Evolutionary conservation across 2,329 filamentous ascomycete species (phyloP).

Genomic region (Ascochyta clinopodiicola): DNA sequence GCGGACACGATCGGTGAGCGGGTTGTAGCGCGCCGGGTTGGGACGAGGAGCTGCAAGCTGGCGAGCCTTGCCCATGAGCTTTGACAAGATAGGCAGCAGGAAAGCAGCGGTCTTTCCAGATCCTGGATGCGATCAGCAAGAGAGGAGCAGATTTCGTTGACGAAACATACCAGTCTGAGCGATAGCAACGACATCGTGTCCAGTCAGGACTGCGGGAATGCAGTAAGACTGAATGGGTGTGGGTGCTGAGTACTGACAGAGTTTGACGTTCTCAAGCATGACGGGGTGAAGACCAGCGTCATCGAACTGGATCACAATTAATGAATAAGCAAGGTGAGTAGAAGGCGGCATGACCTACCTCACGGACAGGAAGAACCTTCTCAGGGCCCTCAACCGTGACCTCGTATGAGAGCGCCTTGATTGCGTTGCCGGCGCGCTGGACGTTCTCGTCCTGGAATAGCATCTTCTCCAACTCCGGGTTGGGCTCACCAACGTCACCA

Average conservation of each 20-base stretch:
- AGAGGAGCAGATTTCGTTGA: neutral
- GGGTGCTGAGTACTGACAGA: slow-evolving; percentile 73
- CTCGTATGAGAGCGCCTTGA: slow-evolving; percentile 65
- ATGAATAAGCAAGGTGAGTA: neutral
- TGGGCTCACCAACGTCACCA: slow-evolving; percentile 81
- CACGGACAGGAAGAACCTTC: slow-evolving; percentile 56
- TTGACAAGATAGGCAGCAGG: slow-evolving; percentile 84
- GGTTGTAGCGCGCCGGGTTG: slow-evolving; percentile 63
- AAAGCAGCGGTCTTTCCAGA: slow-evolving; percentile 97
- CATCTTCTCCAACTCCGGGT: slow-evolving; percentile 72
- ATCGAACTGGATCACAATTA: slow-evolving; percentile 61
- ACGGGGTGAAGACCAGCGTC: slow-evolving; percentile 84
- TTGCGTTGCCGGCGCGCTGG: slow-evolving; percentile 65
- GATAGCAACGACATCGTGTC: slow-evolving; percentile 83
- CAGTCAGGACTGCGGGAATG: slow-evolving; percentile 77
- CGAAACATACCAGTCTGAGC: slow-evolving; percentile 82
- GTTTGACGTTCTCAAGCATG: slow-evolving; percentile 77
- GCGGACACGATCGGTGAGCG: slow-evolving; percentile 60
- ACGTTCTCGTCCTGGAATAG: slow-evolving; percentile 70
- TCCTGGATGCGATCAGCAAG: slow-evolving; percentile 60
- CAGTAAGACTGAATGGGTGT: slow-evolving; percentile 90
- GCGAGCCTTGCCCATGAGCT: slow-evolving; percentile 94
- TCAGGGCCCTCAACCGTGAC: slow-evolving; percentile 59
- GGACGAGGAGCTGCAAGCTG: slow-evolving; percentile 82
- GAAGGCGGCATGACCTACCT: slow-evolving; percentile 50